These are phyloP conservation scores for Solanum pimpinellifolium DNA, from an alignment of 257 asterid species.

Conservation along the genomic window DNA sequence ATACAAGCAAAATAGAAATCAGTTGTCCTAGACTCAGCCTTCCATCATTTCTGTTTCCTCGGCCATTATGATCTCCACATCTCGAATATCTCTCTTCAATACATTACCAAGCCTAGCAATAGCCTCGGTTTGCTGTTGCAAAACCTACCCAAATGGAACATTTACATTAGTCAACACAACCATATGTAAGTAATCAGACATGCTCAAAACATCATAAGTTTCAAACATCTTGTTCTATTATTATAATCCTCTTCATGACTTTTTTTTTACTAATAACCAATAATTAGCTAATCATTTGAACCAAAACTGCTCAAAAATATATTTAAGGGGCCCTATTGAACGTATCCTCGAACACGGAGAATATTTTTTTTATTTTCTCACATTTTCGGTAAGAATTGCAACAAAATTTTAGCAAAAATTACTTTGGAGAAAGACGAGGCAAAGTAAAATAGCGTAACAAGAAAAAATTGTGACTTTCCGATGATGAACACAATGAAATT, in stretches of 20 bases:
- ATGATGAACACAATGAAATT: neutral
- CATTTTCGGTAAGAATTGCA: neutral
- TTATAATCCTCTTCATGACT: neutral
- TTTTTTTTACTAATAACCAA: neutral
- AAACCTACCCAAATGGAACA: conserved; percentile 35
- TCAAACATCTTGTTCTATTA: neutral
- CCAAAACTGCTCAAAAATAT: neutral
- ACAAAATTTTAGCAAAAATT: neutral
- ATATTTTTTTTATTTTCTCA: neutral
- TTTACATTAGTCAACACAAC: neutral
- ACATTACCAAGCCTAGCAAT: conserved; percentile 80
- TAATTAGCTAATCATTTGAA: neutral
- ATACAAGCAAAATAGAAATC: neutral
- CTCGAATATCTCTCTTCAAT: conserved; percentile 75
- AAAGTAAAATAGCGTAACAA: neutral
- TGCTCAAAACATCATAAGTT: neutral
- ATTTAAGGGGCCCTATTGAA: neutral
- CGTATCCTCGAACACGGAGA: neutral
- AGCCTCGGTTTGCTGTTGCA: conserved; percentile 91
- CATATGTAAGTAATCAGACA: neutral
- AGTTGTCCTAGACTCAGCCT: neutral
- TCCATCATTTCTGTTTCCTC: conserved; percentile 57
- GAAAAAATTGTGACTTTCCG: neutral
- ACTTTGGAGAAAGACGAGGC: neutral
- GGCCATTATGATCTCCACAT: conserved; percentile 87